Evolutionary conservation across 164 flowering plant genomes (phyloP).

Genomic region (Echeveria elegans): DNA sequence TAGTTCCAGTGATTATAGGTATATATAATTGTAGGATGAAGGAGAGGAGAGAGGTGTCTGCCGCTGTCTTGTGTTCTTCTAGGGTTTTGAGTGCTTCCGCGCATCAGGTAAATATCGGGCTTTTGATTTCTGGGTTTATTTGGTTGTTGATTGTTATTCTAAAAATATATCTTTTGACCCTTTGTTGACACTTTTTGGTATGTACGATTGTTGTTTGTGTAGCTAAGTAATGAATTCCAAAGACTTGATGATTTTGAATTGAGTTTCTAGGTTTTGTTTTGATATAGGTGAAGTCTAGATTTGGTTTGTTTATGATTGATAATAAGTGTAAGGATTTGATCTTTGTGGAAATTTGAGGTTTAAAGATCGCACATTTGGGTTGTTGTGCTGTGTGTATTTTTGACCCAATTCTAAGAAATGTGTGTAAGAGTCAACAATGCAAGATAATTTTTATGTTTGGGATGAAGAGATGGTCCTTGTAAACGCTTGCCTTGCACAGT

Average conservation of each 20-base stretch:
- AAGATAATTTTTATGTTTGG: no score
- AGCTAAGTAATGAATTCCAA: neutral
- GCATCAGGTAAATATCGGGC: neutral
- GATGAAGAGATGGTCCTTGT: no score
- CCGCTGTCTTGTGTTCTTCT: neutral
- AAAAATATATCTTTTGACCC: neutral
- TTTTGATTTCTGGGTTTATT: neutral
- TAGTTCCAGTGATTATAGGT: no score
- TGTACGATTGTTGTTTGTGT: neutral
- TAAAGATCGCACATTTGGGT: no score
- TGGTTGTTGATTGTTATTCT: neutral
- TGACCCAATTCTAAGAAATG: no score
- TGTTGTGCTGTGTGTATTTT: no score
- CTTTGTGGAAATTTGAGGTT: neutral
- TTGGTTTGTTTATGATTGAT: neutral
- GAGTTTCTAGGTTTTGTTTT: neutral
- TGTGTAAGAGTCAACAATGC: no score
- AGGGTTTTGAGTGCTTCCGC: neutral
- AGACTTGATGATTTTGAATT: neutral
- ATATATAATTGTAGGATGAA: neutral
- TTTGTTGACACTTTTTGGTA: neutral
- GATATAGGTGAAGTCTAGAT: neutral
- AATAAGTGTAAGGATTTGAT: neutral
- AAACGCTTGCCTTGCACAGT: no score
- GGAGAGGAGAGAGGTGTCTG: no score